These are phyloP conservation scores for Meira nashicola DNA, from an alignment of 1,284 basidiomycete species.

Conservation along the genomic window DNA sequence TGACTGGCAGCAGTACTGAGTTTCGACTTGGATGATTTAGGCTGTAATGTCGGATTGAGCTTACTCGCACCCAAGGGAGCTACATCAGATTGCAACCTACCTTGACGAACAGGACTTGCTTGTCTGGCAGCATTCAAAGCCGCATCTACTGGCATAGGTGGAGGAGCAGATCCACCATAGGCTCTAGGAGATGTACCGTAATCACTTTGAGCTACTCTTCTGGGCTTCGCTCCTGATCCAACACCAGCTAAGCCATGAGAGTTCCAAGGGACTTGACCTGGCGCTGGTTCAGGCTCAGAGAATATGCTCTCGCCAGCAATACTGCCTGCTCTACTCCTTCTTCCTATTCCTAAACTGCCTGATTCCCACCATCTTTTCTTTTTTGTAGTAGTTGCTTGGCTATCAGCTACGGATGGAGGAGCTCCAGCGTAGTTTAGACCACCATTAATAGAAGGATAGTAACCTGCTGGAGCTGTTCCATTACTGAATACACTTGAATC, in stretches of 20 bases:
- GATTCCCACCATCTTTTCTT: slow-evolving; percentile 41
- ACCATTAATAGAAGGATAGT: slow-evolving; percentile 27
- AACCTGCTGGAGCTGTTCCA: slow-evolving; percentile 11
- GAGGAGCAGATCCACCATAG: slow-evolving; percentile 18
- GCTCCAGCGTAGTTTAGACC: slow-evolving; percentile 14
- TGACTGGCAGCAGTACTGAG: slow-evolving; percentile 14
- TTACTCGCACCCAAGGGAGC: slow-evolving; percentile 1
- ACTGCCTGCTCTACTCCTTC: slow-evolving; percentile 27
- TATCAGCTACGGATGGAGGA: slow-evolving; percentile 14
- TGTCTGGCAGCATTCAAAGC: not conserved
- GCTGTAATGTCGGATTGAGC: not conserved
- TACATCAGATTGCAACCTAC: slow-evolving; percentile 2
- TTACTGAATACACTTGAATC: not conserved
- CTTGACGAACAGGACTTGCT: not conserved
- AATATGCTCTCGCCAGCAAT: slow-evolving; percentile 37
- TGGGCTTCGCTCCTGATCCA: slow-evolving; percentile 1
- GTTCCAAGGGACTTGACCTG: not conserved
- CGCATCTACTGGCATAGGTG: not conserved
- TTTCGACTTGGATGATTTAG: slow-evolving; percentile 10
- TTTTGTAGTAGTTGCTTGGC: slow-evolving; percentile 17
- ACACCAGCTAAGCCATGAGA: slow-evolving; percentile 17
- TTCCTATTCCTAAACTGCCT: slow-evolving; percentile 22
- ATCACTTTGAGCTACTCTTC: not conserved
- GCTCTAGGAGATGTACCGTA: slow-evolving; percentile 19
- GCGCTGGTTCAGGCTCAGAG: slow-evolving; percentile 27